Evolutionary conservation across 1,139 yeast species (phyloP), one percentile per base, ranked within the genome.

Genomic region (Yamadazyma friedrichii): DNA sequence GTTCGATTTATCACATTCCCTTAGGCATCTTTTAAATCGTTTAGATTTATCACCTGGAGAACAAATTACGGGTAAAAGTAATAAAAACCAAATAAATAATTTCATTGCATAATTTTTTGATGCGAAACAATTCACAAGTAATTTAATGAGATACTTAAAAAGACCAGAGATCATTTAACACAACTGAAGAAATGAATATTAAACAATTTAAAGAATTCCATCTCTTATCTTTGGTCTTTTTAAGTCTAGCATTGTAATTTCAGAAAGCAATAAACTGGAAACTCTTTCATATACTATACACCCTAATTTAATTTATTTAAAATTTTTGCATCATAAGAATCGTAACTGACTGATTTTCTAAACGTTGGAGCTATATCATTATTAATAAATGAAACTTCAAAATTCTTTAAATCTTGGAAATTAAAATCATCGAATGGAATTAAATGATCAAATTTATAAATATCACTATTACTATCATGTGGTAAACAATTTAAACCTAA

Each of bases 31-130:
- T 33, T 67, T 64, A 55, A 88, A 89, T 38, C 82, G 87, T 6
- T 78, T 78, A 30, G 88, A 65, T 31, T 81, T 77, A 57, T 91
- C 96, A 6, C 98, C 98, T 0, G 80, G 79, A 0, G 96, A 88
- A 0, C 80, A 88, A 33, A 36, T 24, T 2, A 31, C 10, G 9
- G 35, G 27, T n/a, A 17, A 13, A 20, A 35, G 15, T 4, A 33
- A 20, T n/a, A 33, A 10, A 11, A 31, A 32, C 36, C 31, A 38
- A n/a, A 25, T 20, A 12, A 31, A 31, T 9, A 32, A 11, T 11
- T 26, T 36, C 39, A 31, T 25, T 2, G 24, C 8, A 6, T 20
- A 20, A 20, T 20, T 20, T 20, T 20, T 20, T 20, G 5, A 20
- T 20, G 24, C 24, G 24, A 20, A 20, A 6, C 24, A 20, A 20